Base-by-base conservation (phyloP, 495 filamentous ascomycete genomes). In the Hypoxylon lenormandii region DNA sequence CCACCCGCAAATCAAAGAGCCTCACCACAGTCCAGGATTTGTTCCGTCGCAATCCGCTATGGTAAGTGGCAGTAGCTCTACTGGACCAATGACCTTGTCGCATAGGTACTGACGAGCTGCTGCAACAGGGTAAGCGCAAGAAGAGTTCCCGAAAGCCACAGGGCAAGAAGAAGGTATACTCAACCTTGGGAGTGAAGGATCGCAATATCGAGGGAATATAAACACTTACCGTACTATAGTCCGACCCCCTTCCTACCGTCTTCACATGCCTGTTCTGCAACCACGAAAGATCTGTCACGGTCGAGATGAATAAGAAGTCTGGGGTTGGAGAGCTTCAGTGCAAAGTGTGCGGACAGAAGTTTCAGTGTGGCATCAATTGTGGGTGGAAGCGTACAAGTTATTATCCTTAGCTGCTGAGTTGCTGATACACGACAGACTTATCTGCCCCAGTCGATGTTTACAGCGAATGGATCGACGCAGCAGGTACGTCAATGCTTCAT, bases 211-310 rank as follows among this genome's bases (percentile, higher is more conserved):
- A 36, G 47, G 28, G n/a, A 42, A 13, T 18, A n/a, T n/a, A n/a
- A 4, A 30, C 55, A 33, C 64, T 73, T 36, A 72, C 22, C 16
- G 19, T 42, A 55, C 45, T 46, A 58, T 72, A 97, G 94, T 87
- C 86, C 74, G 94, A 97, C 72, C 91, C 92, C 12, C 86, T 98
- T n/a, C 82, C 92, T 13, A 94, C 90, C 2, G 84, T 87, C 18
- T 98, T 98, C 77, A 88, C 92, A n/a, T 98, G 95, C 75, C 87
- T 97, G 28, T 98, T 98, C 80, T 98, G 95, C 83, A 98, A 97
- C 77, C 93, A 98, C 79, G 96, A 98, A 74, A 92, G 91, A 46
- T 90, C 93, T 0, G 91, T 98, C 33, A 83, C 88, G 1, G 91
- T 96, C 69, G 92, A 93, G 74, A 80, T 98, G 38, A 92, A 98